Conservation (phyloP, 2,329 filamentous ascomycete genomes). For the Ascochyta koolunga region DNA sequence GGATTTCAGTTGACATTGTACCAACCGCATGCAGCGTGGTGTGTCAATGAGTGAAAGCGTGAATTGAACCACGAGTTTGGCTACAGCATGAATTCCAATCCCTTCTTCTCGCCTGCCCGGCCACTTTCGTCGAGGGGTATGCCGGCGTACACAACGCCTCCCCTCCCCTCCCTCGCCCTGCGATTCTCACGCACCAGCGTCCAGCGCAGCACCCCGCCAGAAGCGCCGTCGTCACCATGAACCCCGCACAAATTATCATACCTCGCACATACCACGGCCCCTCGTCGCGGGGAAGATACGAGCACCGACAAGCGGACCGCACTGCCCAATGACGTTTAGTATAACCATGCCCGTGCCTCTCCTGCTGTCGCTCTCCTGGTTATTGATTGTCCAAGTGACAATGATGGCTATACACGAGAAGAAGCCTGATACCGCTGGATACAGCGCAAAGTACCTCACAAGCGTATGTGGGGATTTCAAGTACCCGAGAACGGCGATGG, state of each 20-base stretch:
- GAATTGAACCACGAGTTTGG: no score
- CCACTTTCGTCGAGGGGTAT: conserved; percentile 34
- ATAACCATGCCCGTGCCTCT: conserved; percentile 80
- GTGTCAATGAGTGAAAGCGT: no score
- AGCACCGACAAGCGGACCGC: conserved; percentile 68
- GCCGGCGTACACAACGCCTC: conserved; percentile 31
- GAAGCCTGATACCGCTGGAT: conserved; percentile 80
- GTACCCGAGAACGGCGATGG: conserved; percentile 66
- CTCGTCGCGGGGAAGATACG: conserved; percentile 60
- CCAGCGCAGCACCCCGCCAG: conserved; percentile 53
- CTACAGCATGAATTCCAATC: no score
- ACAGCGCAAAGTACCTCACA: conserved; percentile 75
- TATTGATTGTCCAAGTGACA: conserved; percentile 89
- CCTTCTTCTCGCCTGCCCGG: no score
- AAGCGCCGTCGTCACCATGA: conserved; percentile 56
- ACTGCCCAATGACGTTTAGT: conserved; percentile 81
- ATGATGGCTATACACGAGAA: conserved; percentile 84
- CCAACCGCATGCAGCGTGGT: no score
- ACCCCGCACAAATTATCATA: conserved; percentile 57
- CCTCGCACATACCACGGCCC: conserved; percentile 57
- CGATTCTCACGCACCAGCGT: conserved; percentile 44
- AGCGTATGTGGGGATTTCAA: conserved; percentile 34
- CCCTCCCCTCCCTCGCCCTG: conserved; percentile 9
- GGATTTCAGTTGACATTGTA: no score
- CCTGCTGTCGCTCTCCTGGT: conserved; percentile 71